Evolutionary conservation across 495 filamentous ascomycete genomes (phyloP).

Genomic region (Xylaria scruposa): DNA sequence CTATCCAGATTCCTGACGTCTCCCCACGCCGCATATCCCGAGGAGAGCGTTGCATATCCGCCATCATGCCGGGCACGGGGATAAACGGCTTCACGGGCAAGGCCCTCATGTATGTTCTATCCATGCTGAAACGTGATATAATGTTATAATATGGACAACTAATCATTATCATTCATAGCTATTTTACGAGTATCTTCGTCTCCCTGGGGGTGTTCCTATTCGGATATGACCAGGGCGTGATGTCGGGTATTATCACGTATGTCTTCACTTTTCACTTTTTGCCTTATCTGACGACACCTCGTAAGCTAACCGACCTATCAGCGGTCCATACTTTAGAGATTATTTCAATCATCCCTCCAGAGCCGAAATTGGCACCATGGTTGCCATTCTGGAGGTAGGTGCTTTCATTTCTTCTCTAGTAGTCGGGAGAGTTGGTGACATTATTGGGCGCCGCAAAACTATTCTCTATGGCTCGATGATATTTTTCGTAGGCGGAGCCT

Average conservation of each 20-base stretch:
- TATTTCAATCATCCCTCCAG: constrained; percentile 89
- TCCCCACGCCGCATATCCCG: constrained; percentile 65
- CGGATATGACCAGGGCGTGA: constrained; percentile 98
- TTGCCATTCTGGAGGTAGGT: constrained; percentile 93
- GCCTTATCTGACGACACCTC: constrained; percentile 20
- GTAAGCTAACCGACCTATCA: constrained; percentile 46
- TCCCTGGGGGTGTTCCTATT: constrained; percentile 97
- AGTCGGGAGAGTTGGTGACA: constrained; percentile 89
- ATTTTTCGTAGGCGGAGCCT: constrained; percentile 87
- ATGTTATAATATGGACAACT: constrained; percentile 34
- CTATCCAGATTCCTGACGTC: constrained; percentile 80
- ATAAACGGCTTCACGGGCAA: constrained; percentile 94
- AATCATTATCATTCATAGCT: constrained; percentile 62
- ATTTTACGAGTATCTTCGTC: constrained; percentile 98
- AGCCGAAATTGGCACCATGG: constrained; percentile 91
- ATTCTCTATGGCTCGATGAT: constrained; percentile 93
- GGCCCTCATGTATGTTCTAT: constrained; percentile 77
- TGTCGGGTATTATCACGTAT: constrained; percentile 99
- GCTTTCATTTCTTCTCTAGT: constrained; percentile 87
- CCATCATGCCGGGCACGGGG: constrained; percentile 84
- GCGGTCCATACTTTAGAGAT: constrained; percentile 83
- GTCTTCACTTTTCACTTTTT: constrained; percentile 42
- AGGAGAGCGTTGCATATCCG: constrained; percentile 71
- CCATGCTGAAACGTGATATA: not conserved
- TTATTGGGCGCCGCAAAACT: constrained; percentile 87